phyloP scores from a whole-genome alignment of 768 basidiomycete genomes.

The Coprinopsis strossmayeri region DNA sequence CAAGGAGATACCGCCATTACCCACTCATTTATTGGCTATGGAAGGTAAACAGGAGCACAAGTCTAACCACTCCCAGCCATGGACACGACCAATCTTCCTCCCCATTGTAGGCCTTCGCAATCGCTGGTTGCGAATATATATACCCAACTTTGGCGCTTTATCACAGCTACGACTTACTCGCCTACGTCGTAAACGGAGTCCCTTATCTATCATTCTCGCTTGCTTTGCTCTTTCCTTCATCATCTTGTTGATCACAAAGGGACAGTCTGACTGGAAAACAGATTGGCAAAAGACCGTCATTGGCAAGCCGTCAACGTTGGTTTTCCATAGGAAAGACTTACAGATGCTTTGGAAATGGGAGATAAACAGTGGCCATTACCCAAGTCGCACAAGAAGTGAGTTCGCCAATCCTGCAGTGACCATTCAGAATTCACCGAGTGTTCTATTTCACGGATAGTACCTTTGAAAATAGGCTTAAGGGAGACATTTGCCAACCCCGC shows the following conservation, averaged over 20 bases:
- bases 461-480: conserved; percentile 52
- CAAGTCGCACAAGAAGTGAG: conserved; percentile 65
- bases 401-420: conserved; percentile 8
- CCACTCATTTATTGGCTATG: conserved; percentile 38
- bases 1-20: conserved; percentile 25
- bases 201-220: conserved; percentile 45
- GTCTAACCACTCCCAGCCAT: conserved; percentile 26
- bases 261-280: conserved; percentile 35
- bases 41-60: conserved; percentile 28
- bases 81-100: conserved; percentile 50
- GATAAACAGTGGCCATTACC: conserved; percentile 84
- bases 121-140: conserved; percentile 50
- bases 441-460: conserved; percentile 45
- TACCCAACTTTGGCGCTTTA: conserved; percentile 47
- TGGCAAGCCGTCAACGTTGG: conserved; percentile 58
- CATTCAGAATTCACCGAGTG: neutral
- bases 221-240: conserved; percentile 46
- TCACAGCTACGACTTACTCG: conserved; percentile 37
- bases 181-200: conserved; percentile 48
- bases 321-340: conserved; percentile 63
- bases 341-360: conserved; percentile 94
- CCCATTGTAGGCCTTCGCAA: conserved; percentile 53
- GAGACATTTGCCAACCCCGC: conserved; percentile 60
- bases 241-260: conserved; percentile 37
- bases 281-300: conserved; percentile 25